Percentiles rank a stretch among this genome's conserved stretches.
These are phyloP conservation scores for Arthonia radiata DNA, from an alignment of 495 filamentous ascomycete genomes.

Conservation along the genomic window DNA sequence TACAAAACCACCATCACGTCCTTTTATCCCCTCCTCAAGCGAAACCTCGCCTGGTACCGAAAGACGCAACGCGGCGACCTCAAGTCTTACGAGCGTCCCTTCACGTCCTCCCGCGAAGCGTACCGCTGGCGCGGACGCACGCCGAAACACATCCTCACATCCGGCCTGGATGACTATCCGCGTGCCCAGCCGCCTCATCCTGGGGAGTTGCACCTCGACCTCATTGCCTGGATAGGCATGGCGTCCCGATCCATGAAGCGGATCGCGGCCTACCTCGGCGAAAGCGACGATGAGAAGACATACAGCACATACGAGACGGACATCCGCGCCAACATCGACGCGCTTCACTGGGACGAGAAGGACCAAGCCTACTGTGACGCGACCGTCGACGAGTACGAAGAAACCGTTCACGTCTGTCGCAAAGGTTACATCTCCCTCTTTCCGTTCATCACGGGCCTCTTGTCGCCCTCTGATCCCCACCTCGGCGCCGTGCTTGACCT, in stretches of 20 bases:
- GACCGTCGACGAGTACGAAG: constrained; percentile 87
- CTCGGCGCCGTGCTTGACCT: constrained; percentile 52
- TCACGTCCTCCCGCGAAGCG: constrained; percentile 63
- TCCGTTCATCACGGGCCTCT: constrained; percentile 65
- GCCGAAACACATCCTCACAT: constrained; percentile 64
- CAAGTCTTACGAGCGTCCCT: constrained; percentile 69
- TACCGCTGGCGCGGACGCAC: constrained; percentile 94
- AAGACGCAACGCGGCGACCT: constrained; percentile 78
- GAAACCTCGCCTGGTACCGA: constrained; percentile 85
- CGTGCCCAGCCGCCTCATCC: constrained; percentile 90
- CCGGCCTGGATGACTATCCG: constrained; percentile 88
- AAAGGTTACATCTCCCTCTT: constrained; percentile 91
- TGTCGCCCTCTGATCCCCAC: constrained; percentile 44
- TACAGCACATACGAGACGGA: constrained; percentile 49
- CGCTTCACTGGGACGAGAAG: constrained; percentile 70
- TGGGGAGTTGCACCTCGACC: constrained; percentile 84
- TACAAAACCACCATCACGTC: constrained; percentile 47
- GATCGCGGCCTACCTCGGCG: constrained; percentile 45
- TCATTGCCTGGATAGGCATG: constrained; percentile 91
- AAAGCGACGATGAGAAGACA: constrained; percentile 47
- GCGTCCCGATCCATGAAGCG: constrained; percentile 62
- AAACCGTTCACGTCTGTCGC: constrained; percentile 73
- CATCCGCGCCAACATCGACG: constrained; percentile 71
- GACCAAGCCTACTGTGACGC: constrained; percentile 77
- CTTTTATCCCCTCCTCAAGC: constrained; percentile 83